A percentile compares a stretch with the other conserved stretches of the same genome.
These are phyloP conservation scores for Tricladium varicosporioides DNA, from an alignment of 2,329 filamentous ascomycete genomes.

Conservation along the genomic window DNA sequence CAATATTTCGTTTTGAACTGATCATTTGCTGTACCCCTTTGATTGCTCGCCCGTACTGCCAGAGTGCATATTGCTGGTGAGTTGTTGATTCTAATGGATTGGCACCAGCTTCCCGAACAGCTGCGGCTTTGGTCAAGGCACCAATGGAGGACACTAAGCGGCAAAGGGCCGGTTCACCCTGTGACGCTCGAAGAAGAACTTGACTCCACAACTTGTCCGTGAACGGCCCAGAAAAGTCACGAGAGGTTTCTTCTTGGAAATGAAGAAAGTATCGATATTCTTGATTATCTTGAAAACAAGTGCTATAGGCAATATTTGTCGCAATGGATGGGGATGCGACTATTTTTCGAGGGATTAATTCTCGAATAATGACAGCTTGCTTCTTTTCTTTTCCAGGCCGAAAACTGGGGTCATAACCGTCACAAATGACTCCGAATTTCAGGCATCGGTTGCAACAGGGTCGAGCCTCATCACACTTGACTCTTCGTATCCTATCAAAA, in stretches of 20 bases:
- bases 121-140: constrained; percentile 19
- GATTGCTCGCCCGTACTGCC: constrained; percentile 24
- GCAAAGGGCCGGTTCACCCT: constrained; percentile 16
- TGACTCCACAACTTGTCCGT: constrained; percentile 18
- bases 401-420: constrained; percentile 11
- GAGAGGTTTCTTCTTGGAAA: constrained; percentile 20
- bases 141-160: constrained; percentile 19
- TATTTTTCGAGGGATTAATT: neutral
- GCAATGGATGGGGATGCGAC: neutral
- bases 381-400: neutral
- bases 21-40: constrained; percentile 15
- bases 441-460: constrained; percentile 8
- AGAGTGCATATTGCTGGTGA: constrained; percentile 22
- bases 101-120: neutral
- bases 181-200: constrained; percentile 21
- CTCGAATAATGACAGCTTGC: neutral
- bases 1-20: constrained; percentile 1
- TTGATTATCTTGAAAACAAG: constrained; percentile 15
- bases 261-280: constrained; percentile 24
- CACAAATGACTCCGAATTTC: constrained; percentile 7
- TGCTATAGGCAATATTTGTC: neutral
- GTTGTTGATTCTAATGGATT: neutral
- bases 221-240: constrained; percentile 17
- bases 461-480: constrained; percentile 14
- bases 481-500: constrained; percentile 11